Evolutionary conservation across 805 yeast genomes (phyloP).

Genomic region (Starmerella potacharoeniae): DNA sequence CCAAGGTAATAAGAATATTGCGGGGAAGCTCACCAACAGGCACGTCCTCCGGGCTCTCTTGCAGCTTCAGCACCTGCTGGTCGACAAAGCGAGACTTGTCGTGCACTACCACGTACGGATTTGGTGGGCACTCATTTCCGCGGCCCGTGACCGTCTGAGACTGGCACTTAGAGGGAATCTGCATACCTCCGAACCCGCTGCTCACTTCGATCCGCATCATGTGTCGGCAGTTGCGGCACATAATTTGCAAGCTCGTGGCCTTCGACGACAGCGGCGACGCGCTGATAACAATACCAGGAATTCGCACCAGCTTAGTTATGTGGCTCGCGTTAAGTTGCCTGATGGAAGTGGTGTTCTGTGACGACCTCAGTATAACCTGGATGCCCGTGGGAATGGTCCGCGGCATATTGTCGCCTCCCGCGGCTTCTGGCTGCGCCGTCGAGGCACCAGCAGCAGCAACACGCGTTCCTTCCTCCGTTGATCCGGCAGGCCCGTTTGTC

Average conservation of each 20-base stretch:
- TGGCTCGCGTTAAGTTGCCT: slow-evolving; percentile 78
- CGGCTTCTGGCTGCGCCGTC: background rate
- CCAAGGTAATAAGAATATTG: slow-evolving; percentile 75
- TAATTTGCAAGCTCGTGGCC: slow-evolving; percentile 69
- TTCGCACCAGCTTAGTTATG: slow-evolving; percentile 77
- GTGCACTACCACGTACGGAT: slow-evolving; percentile 87
- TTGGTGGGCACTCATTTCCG: slow-evolving; percentile 64
- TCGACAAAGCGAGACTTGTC: slow-evolving; percentile 90
- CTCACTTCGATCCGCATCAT: slow-evolving; percentile 51
- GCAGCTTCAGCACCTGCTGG: slow-evolving; percentile 86
- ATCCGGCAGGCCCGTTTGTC: slow-evolving; percentile 1
- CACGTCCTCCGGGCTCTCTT: slow-evolving; percentile 96
- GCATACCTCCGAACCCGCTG: slow-evolving; percentile 60
- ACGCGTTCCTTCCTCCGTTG: background rate
- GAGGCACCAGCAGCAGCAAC: background rate
- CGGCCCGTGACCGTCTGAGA: slow-evolving; percentile 39
- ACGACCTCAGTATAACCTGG: slow-evolving; percentile 66
- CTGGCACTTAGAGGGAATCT: slow-evolving; percentile 57
- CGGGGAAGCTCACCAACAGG: slow-evolving; percentile 99
- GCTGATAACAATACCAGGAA: slow-evolving; percentile 87
- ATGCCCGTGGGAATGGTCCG: slow-evolving; percentile 53
- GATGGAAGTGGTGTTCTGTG: slow-evolving; percentile 59
- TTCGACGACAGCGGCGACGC: slow-evolving; percentile 81
- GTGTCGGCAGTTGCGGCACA: slow-evolving; percentile 83
- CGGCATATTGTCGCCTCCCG: slow-evolving; percentile 36